Evolutionary conservation across 768 basidiomycete genomes (phyloP), one percentile per base, ranked within the genome.

Genomic region (Hypholoma sublateritium): DNA sequence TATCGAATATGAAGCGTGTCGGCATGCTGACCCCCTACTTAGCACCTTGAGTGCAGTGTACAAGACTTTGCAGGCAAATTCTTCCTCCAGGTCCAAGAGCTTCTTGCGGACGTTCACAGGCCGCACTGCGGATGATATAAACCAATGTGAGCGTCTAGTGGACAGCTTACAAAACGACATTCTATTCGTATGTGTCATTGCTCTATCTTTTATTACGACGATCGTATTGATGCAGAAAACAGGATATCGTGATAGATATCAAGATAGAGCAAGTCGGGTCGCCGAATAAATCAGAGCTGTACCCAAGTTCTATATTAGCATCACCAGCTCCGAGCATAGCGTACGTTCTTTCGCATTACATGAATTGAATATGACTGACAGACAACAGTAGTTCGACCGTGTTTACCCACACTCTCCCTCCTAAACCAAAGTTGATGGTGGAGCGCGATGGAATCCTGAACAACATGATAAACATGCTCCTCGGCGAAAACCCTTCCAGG

Each of bases 71-170:
- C 25, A 53, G 42, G 6, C 53, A 3, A 21, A 53, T 36, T 17
- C 19, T 36, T 17, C 14, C 2, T 35, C n/a, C 35, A 24, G 24
- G 11, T 24, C 42, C 6, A 22, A n/a, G 21, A 12, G 43, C 14
- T 5, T 53, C 8, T 13, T 53, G 28, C 42, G 43, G 12, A 25
- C 7, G 9, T 11, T 53, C 2, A 6, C 34, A 36, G 12, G 21
- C 16, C 32, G 42, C 11, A n/a, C 32, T 12, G 21, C 21, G 3
- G 43, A 53, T 42, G 53, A 53, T 14, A 19, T 53, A 8, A 35
- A 53, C 14, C n/a, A 25, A 53, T 53, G 53, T 17, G 53, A 52
- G 11, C 51, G 51, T 25, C 51, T 52, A 21, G 51, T 52, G 12
- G 51, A 52, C 9, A 52, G 39, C 13, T 42, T 52, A 41, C 51